Conservation (phyloP, 2,329 filamentous ascomycete genomes). For the Colletotrichum coccodes region DNA sequence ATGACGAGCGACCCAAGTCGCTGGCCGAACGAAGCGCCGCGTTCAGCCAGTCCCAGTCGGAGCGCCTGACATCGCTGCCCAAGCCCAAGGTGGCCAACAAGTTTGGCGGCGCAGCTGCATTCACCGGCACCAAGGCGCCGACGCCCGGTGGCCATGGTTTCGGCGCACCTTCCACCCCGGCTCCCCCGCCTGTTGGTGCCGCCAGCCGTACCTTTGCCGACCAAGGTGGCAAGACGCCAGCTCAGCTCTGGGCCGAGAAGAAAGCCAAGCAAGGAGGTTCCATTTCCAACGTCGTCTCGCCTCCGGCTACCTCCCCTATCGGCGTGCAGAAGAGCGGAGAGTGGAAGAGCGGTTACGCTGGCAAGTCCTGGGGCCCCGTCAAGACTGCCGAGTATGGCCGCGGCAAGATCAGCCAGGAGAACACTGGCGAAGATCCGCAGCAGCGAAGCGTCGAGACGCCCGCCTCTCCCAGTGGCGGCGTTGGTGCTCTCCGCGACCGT, state of each 20-base stretch:
- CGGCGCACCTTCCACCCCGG: slow-evolving; percentile 67
- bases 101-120: slow-evolving; percentile 77
- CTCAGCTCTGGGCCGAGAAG: slow-evolving; percentile 97
- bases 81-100: slow-evolving; percentile 96
- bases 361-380: slow-evolving; percentile 90
- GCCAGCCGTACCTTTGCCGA: slow-evolving; percentile 96
- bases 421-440: slow-evolving; percentile 64
- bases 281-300: slow-evolving; percentile 51
- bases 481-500: slow-evolving; percentile 81
- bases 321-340: slow-evolving; percentile 79
- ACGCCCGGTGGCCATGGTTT: slow-evolving; percentile 76
- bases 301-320: slow-evolving; percentile 63
- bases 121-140: slow-evolving; percentile 90
- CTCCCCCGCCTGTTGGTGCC: slow-evolving; percentile 72
- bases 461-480: slow-evolving; percentile 68
- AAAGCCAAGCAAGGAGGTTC: slow-evolving; percentile 82
- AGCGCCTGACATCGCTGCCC: slow-evolving; percentile 85
- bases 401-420: slow-evolving; percentile 65
- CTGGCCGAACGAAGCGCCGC: slow-evolving; percentile 81
- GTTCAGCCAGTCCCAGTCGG: slow-evolving; percentile 74
- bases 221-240: slow-evolving; percentile 93
- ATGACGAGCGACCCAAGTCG: slow-evolving; percentile 58
- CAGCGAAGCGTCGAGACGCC: slow-evolving; percentile 60
- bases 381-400: slow-evolving; percentile 78
- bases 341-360: slow-evolving; percentile 92